Percentiles rank a stretch among this genome's conserved stretches.
Conservation (phyloP, 306 rosid genomes). For the Fragaria iinumae region DNA sequence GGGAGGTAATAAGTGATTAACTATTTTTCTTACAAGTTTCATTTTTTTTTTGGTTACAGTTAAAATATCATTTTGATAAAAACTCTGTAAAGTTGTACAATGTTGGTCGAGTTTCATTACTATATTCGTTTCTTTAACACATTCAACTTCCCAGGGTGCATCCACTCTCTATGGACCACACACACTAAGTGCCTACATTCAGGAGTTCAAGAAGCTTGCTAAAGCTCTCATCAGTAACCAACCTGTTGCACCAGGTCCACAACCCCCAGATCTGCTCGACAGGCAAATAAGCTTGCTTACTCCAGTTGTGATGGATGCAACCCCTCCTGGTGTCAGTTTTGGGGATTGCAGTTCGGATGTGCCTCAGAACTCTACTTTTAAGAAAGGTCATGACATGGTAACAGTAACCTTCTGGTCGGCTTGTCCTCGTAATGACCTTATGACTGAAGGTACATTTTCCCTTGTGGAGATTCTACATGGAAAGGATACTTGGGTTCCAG, state of each 20-base stretch:
- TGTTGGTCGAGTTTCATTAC: not conserved
- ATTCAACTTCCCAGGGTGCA: slow-evolving; percentile 61
- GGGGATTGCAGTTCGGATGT: slow-evolving; percentile 70
- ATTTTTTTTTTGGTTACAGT: not conserved
- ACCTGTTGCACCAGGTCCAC: slow-evolving; percentile 62
- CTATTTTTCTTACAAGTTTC: not conserved
- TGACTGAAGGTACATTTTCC: slow-evolving; percentile 92
- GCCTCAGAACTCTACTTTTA: slow-evolving; percentile 64
- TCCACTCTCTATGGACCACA: slow-evolving; percentile 91
- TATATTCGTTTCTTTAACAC: not conserved
- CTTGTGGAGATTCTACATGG: slow-evolving; percentile 69
- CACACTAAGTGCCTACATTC: slow-evolving; percentile 79
- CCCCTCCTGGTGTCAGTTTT: slow-evolving; percentile 60
- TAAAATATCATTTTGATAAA: not conserved
- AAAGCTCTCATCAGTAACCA: slow-evolving; percentile 40
- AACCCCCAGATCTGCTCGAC: slow-evolving; percentile 71
- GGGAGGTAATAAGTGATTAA: not conserved
- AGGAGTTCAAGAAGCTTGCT: slow-evolving; percentile 88
- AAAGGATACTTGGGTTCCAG: slow-evolving; percentile 67
- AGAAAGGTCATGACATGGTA: slow-evolving; percentile 52
- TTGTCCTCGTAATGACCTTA: slow-evolving; percentile 85
- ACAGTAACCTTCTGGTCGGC: slow-evolving; percentile 76
- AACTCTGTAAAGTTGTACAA: not conserved
- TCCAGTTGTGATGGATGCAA: slow-evolving; percentile 70
- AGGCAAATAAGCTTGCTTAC: slow-evolving; percentile 76